Base-by-base conservation (phyloP, 257 asterid species). In the Rhazya stricta region DNA sequence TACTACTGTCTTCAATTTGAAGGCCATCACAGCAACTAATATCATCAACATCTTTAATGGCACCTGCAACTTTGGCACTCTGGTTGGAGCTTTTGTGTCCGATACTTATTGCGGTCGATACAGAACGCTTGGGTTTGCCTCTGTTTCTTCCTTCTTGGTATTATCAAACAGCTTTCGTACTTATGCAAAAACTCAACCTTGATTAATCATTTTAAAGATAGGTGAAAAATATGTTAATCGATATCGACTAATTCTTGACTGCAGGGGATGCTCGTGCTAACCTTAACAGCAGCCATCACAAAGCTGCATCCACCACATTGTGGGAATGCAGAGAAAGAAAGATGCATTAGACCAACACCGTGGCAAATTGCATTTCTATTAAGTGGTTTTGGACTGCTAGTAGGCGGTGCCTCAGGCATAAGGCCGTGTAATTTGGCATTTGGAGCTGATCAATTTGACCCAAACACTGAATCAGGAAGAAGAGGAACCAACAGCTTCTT, bases 51-150 rank as follows among this genome's bases (percentile, higher is more conserved):
- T 83, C 69, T 83, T 83, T 65, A 83, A 71, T 83, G 86, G 84
- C 13, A 79, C 81, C 42, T 73, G 78, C 75, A 83, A 79, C 43
- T 76, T 83, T 46, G 86, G 84, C 3, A 69, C 82, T 15, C 39
- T 83, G 75, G 25, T 83, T 34, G 86, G 86, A 25, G 86, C 83
- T 58, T 82, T 79, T 32, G 45, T 79, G 11, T 82, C 79, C 12
- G 86, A 82, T 45, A 79, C 86, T 12, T 83, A 77, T 45, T 78
- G 75, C 6, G 86, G 86, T 39, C 84, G 86, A 25, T 83, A 74
- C 61, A 83, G 56, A 21, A 71, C 77, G 3, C 75, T 83, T 36
- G 86, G 77, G 9, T 50, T 77, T 67, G 80, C 82, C 19, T 80
- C 86, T 6, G 53, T 79, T 18, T 73, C 74, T 6, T 79, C 86